These are phyloP conservation scores for Rubia tinctorum DNA, from an alignment of 305 asterid species.

Conservation along the genomic window DNA sequence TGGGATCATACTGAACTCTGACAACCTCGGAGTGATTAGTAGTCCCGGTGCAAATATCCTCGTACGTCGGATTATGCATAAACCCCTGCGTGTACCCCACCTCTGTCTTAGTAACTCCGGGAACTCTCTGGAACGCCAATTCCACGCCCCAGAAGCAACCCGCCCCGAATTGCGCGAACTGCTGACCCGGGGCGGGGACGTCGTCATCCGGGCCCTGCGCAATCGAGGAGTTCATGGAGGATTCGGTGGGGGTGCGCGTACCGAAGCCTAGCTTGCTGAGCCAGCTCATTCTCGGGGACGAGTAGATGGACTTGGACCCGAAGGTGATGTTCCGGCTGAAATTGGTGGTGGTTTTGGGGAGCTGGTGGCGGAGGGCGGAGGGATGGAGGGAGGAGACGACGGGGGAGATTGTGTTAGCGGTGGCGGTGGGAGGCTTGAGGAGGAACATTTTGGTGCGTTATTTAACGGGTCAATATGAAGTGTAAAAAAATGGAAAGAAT, in stretches of 20 bases:
- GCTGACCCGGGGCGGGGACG: slow-evolving; percentile 63
- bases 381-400: slow-evolving; percentile 14
- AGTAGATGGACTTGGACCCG: slow-evolving; percentile 26
- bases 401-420: slow-evolving; percentile 30
- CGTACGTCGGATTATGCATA: slow-evolving; percentile 64
- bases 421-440: slow-evolving; percentile 23
- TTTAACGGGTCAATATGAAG: neutral
- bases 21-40: slow-evolving; percentile 85
- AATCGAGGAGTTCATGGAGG: slow-evolving; percentile 52
- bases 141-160: slow-evolving; percentile 99
- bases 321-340: slow-evolving; percentile 18
- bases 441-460: slow-evolving; percentile 37
- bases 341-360: slow-evolving; percentile 30
- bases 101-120: slow-evolving; percentile 79
- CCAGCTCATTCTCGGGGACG: slow-evolving; percentile 55
- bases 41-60: slow-evolving; percentile 74
- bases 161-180: slow-evolving; percentile 87
- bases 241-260: slow-evolving; percentile 41
- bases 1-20: slow-evolving; percentile 86
- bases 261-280: slow-evolving; percentile 78
- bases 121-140: slow-evolving; percentile 78
- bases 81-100: slow-evolving; percentile 83
- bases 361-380: slow-evolving; percentile 29
- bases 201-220: slow-evolving; percentile 81
- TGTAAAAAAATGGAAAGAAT: neutral